Conservation (phyloP, 441 rosid species). For the Brassica balearica region DNA sequence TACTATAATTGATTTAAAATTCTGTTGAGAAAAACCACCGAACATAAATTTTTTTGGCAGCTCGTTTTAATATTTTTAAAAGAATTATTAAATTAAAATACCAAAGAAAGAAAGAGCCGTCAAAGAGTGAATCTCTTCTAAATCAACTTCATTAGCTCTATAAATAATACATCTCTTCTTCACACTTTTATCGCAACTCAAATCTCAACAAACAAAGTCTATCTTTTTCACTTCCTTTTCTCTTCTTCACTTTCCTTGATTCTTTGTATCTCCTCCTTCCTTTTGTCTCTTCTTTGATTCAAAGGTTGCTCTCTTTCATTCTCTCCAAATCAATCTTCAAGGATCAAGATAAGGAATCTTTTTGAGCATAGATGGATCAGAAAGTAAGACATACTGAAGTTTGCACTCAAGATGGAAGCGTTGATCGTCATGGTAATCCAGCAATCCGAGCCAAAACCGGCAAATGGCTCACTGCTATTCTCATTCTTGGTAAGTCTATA, state of each 20-base stretch:
- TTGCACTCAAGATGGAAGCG: conserved; percentile 58
- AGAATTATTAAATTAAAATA: not conserved
- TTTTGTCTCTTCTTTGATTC: conserved; percentile 6
- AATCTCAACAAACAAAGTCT: conserved; percentile 7
- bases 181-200: conserved; percentile 39
- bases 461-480: conserved; percentile 61
- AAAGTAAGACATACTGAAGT: conserved; percentile 43
- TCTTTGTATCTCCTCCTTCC: not conserved
- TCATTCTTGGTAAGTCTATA: conserved; percentile 54
- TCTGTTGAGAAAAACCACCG: conserved; percentile 26
- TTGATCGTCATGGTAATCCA: conserved; percentile 67
- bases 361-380: conserved; percentile 39
- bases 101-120: conserved; percentile 40
- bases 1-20: not conserved
- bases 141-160: conserved; percentile 27
- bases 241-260: conserved; percentile 27
- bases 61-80: not conserved
- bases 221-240: conserved; percentile 13
- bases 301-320: not conserved
- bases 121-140: conserved; percentile 38
- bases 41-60: conserved; percentile 22
- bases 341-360: conserved; percentile 30
- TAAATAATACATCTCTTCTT: conserved; percentile 41
- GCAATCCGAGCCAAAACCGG: conserved; percentile 60
- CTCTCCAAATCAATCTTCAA: conserved; percentile 1